Percentiles rank a stretch among this genome's conserved stretches.
Conservation (phyloP, 371 early-diverging fungal genomes). For the Encephalitozoon intestinalis region DNA sequence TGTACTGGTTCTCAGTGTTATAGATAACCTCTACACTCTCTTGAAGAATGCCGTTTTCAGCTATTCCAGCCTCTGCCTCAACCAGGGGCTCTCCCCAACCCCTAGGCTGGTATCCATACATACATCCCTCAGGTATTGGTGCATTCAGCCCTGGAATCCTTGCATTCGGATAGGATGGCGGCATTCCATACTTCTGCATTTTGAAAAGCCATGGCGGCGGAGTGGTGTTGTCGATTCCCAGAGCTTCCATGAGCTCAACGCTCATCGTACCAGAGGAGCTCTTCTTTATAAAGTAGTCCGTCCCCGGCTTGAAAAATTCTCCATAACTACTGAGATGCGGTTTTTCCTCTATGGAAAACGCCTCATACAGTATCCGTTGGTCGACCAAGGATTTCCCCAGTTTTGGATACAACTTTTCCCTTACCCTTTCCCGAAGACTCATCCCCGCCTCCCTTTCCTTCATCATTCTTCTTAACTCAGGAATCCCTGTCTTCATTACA, state of each 20-base stretch:
- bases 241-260: conserved; percentile 72
- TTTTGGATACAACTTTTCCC: conserved; percentile 75
- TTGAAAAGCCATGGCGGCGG: conserved; percentile 95
- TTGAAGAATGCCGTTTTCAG: not conserved
- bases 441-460: conserved; percentile 73
- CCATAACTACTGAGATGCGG: conserved; percentile 66
- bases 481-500: conserved; percentile 74
- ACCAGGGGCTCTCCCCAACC: conserved; percentile 28
- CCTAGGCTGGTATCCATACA: conserved; percentile 33
- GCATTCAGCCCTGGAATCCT: conserved; percentile 87
- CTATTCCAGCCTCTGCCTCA: not conserved
- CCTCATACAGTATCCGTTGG: conserved; percentile 85
- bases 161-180: conserved; percentile 80
- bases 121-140: conserved; percentile 78
- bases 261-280: conserved; percentile 74
- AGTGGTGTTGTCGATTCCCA: conserved; percentile 73
- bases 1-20: conserved; percentile 26
- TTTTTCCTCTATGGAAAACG: conserved; percentile 79
- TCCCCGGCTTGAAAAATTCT: conserved; percentile 16
- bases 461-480: conserved; percentile 78
- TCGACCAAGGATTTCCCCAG: conserved; percentile 86
- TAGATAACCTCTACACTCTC: conserved; percentile 14
- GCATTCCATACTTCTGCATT: conserved; percentile 93
- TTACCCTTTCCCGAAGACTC: conserved; percentile 72
- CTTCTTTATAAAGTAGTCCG: conserved; percentile 73